Evolutionary conservation across 768 basidiomycete genomes (phyloP), one percentile per base, ranked within the genome.

Genomic region (Cantharellus anzutake): DNA sequence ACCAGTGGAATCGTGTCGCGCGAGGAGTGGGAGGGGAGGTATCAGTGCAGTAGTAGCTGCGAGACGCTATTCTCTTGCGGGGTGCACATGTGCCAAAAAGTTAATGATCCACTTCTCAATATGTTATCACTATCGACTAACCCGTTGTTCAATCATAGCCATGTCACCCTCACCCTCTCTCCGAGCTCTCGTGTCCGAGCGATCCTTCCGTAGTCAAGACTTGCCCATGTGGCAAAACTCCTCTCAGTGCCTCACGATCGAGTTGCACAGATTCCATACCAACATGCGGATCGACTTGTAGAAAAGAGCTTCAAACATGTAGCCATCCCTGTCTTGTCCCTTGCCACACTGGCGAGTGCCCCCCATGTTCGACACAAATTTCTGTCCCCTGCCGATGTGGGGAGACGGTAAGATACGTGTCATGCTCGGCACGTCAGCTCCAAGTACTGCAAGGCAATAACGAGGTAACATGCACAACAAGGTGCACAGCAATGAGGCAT

Each of bases 331-430:
- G 96, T 66, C 71, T 74, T 7, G 68, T 68, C 0, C 71, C 65
- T 5, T 98, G 96, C 66, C 94, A 98, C 67, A 72, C 71, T 16
- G 89, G 84, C 0, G 69, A 77, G 0, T 98, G 94, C 65, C 83
- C 84, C 0, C 86, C 90, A 0, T 98, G 94, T 69, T 68, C 70
- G 1, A 78, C 84, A 56, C 71, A 73, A 51, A 75, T 92, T 48
- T 77, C 81, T 3, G 74, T 84, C 3, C 84, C 86, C 2, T 99
- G 96, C 68, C 77, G 96, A 39, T 98, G 96, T 62, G 93, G 92
- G 0, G 73, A 78, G 16, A 83, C 81, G 2, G 82, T 75, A 29
- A 71, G 82, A 11, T 69, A 73, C 2, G 66, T 78, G 0, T 69
- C 65, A 1, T 97, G 93, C 62, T 67, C 71, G 71, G 63, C 73